Conservation (phyloP, 305 asterid species). For the Fraxinus angustifolia region DNA sequence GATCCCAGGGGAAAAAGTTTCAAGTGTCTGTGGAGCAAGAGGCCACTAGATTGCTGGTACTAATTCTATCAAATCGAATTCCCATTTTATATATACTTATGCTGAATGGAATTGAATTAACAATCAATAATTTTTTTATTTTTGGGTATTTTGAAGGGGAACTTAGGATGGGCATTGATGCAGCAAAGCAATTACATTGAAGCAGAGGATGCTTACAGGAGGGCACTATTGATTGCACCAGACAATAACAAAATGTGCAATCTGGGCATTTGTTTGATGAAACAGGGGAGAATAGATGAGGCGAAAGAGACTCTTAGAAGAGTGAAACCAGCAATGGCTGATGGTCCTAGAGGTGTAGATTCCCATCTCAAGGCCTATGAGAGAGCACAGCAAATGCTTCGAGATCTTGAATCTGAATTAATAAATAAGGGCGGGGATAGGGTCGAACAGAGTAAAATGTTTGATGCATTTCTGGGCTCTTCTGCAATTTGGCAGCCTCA, state of each 20-base stretch:
- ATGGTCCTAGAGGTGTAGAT: conserved; percentile 86
- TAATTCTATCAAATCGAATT: neutral
- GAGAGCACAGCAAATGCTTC: conserved; percentile 88
- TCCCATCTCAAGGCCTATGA: conserved; percentile 96
- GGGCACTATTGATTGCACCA: conserved; percentile 74
- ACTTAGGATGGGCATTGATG: conserved; percentile 97
- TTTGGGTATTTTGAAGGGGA: conserved; percentile 50
- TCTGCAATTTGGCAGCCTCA: conserved; percentile 98
- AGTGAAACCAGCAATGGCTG: conserved; percentile 76
- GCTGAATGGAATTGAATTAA: neutral
- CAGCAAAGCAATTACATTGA: conserved; percentile 80
- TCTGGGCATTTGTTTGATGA: conserved; percentile 85
- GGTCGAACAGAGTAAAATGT: conserved; percentile 65
- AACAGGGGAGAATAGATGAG: conserved; percentile 79
- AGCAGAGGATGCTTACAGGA: conserved; percentile 82
- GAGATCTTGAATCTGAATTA: conserved; percentile 80
- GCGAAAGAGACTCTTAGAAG: conserved; percentile 78
- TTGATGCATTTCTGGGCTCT: conserved; percentile 76
- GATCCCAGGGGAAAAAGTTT: conserved; percentile 94
- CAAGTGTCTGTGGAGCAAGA: conserved; percentile 96
- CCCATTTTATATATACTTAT: neutral
- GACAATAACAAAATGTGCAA: conserved; percentile 97
- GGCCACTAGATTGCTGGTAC: conserved; percentile 90
- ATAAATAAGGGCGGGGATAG: conserved; percentile 60
- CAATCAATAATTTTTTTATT: neutral